A percentile compares a stretch with the other conserved stretches of the same genome.
Evolutionary conservation across 1,139 yeast genomes (phyloP).

Genomic region (Blastobotrys arbuscula): DNA sequence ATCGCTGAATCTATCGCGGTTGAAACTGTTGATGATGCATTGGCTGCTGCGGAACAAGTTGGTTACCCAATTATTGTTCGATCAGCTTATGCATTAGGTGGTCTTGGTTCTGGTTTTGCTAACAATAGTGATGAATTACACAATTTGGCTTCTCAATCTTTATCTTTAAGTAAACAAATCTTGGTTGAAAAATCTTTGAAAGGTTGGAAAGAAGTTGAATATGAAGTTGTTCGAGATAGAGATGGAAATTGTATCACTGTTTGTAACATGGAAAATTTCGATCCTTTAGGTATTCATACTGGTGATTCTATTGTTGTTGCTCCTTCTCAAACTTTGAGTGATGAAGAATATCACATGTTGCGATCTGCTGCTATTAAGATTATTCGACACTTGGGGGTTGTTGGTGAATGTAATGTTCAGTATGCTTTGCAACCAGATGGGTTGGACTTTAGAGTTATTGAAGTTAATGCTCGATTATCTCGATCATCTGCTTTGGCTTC

Average conservation of each 20-base stretch:
- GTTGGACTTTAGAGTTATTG: conserved; percentile 91
- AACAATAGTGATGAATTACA: conserved; percentile 72
- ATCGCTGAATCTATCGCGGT: conserved; percentile 97
- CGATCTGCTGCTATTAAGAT: conserved; percentile 96
- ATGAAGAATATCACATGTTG: conserved; percentile 96
- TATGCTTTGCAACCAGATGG: conserved; percentile 96
- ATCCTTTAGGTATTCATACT: conserved; percentile 96
- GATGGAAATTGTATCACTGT: conserved; percentile 97
- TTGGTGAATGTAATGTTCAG: conserved; percentile 98
- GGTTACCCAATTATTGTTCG: conserved; percentile 97
- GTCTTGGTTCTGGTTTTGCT: conserved; percentile 97
- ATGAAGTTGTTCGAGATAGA: conserved; percentile 96
- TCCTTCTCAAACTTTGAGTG: conserved; percentile 94
- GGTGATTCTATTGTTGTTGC: conserved; percentile 99
- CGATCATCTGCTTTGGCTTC: conserved; percentile 98
- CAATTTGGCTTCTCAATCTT: conserved; percentile 81
- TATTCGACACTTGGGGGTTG: conserved; percentile 96
- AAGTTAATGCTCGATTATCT: conserved; percentile 94
- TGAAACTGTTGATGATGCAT: conserved; percentile 86
- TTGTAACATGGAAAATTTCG: conserved; percentile 98
- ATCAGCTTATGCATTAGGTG: conserved; percentile 97
- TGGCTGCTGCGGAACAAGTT: conserved; percentile 75
- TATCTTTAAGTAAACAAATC: conserved; percentile 89
- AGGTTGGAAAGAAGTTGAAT: conserved; percentile 99
- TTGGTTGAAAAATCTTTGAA: conserved; percentile 93